Evolutionary conservation across 352 stramenopile species (phyloP).

Genomic region (Phytophthora aleatoria): DNA sequence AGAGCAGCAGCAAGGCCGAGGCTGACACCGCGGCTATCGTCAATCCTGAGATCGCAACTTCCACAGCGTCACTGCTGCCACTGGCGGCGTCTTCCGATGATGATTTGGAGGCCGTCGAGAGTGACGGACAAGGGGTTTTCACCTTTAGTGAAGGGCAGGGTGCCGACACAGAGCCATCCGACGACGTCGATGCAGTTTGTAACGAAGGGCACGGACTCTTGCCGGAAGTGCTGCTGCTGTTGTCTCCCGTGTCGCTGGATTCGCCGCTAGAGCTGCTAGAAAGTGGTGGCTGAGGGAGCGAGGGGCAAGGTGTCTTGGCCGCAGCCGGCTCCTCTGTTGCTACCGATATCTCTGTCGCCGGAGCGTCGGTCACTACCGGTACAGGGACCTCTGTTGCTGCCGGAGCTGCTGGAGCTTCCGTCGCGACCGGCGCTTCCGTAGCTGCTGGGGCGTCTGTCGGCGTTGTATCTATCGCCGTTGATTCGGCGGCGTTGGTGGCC

Average conservation of each 20-base stretch:
- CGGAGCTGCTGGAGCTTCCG: conserved; percentile 5
- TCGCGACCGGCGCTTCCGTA: conserved; percentile 8
- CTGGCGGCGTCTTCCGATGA: conserved; percentile 29
- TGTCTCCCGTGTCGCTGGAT: conserved; percentile 13
- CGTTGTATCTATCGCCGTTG: background rate
- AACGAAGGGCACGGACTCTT: conserved; percentile 40
- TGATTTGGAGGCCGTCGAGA: conserved; percentile 30
- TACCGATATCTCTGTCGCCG: conserved; percentile 14
- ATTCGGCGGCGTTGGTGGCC: conserved; percentile 3
- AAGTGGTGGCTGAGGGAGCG: conserved; percentile 31
- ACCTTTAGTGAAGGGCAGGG: conserved; percentile 26
- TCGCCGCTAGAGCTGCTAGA: conserved; percentile 25
- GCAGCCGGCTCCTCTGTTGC: conserved; percentile 1
- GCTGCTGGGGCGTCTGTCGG: background rate
- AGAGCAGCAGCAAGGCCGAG: conserved; percentile 29
- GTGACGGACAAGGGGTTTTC: conserved; percentile 27
- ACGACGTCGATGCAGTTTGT: conserved; percentile 34
- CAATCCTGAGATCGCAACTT: conserved; percentile 13
- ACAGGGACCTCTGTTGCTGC: conserved; percentile 1
- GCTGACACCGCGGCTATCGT: conserved; percentile 16
- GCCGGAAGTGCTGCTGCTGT: conserved; percentile 5
- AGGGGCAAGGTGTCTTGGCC: conserved; percentile 37
- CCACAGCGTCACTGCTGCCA: conserved; percentile 3
- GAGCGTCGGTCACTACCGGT: conserved; percentile 1
- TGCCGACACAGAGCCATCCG: conserved; percentile 25